These are phyloP conservation scores for Lactarius akahatsu DNA, from an alignment of 768 basidiomycete species.

Conservation along the genomic window DNA sequence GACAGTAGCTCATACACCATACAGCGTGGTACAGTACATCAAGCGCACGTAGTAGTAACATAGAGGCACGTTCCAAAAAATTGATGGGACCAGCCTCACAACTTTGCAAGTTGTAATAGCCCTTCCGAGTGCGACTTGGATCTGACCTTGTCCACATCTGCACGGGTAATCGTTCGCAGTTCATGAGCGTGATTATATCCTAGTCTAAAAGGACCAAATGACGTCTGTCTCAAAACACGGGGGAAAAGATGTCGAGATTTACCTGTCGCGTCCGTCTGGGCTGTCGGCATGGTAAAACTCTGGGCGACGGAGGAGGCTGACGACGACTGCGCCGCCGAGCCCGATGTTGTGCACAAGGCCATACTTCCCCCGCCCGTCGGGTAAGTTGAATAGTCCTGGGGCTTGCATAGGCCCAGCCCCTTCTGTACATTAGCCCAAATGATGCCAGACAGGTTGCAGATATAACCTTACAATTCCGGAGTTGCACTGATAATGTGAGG, in stretches of 20 bases:
- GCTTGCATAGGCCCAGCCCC: constrained; percentile 88
- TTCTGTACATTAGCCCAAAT: constrained; percentile 31
- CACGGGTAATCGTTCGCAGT: constrained; percentile 57
- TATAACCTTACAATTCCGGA: constrained; percentile 55
- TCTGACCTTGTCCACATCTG: constrained; percentile 75
- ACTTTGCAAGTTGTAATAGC: constrained; percentile 42
- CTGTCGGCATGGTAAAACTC: constrained; percentile 71
- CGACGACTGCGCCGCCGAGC: constrained; percentile 76
- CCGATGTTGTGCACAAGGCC: constrained; percentile 85
- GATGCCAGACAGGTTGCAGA: not conserved
- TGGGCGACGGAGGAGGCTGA: constrained; percentile 72
- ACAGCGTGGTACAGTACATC: no score
- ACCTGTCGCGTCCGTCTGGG: constrained; percentile 65
- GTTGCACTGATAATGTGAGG: constrained; percentile 53
- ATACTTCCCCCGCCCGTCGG: constrained; percentile 71
- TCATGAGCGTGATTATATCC: constrained; percentile 82
- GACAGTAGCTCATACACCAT: no score
- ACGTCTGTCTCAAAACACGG: no score
- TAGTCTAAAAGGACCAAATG: not conserved
- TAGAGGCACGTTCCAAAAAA: not conserved
- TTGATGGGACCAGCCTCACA: constrained; percentile 33
- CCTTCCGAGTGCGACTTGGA: constrained; percentile 56
- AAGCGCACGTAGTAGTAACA: no score
- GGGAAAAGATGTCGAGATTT: no score
- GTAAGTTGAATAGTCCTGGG: constrained; percentile 53